Conservation (phyloP, 768 basidiomycete species). For the Kwoniella bestiolae region DNA sequence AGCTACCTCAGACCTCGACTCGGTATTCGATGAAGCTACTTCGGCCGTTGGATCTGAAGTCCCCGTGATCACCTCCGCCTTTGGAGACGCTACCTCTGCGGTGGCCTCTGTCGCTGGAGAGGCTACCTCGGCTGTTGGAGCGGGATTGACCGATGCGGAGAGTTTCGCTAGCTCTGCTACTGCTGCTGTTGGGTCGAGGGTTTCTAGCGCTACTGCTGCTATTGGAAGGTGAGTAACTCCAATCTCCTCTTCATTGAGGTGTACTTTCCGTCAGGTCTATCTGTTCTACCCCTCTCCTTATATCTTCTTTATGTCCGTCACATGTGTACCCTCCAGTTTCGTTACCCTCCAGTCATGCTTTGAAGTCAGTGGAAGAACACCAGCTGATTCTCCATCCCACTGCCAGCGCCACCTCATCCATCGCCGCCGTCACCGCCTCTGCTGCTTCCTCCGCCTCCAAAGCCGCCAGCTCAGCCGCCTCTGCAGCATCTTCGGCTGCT, state of each 20-base stretch:
- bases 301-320: too few species aligned
- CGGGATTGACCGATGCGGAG: not conserved
- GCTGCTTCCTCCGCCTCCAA: conserved; percentile 6
- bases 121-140: too few species aligned
- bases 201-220: conserved; percentile 15
- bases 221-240: conserved; percentile 8
- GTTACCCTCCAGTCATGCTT: too few species aligned
- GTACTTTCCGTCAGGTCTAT: too few species aligned
- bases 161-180: conserved; percentile 10
- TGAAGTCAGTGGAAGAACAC: too few species aligned
- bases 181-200: not conserved
- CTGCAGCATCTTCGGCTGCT: conserved; percentile 11
- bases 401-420: not conserved
- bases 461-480: conserved; percentile 12
- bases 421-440: not conserved
- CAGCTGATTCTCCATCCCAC: not conserved
- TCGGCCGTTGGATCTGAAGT: too few species aligned
- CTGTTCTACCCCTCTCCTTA: too few species aligned
- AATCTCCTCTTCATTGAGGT: not conserved
- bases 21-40: not conserved
- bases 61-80: conserved; percentile 4
- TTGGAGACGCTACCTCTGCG: not conserved
- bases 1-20: conserved; percentile 16
- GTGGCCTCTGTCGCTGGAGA: not conserved
- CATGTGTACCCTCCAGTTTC: too few species aligned